Conservation (phyloP, 2,329 filamentous ascomycete species). For the Paecilomyces dactylethromorphus region DNA sequence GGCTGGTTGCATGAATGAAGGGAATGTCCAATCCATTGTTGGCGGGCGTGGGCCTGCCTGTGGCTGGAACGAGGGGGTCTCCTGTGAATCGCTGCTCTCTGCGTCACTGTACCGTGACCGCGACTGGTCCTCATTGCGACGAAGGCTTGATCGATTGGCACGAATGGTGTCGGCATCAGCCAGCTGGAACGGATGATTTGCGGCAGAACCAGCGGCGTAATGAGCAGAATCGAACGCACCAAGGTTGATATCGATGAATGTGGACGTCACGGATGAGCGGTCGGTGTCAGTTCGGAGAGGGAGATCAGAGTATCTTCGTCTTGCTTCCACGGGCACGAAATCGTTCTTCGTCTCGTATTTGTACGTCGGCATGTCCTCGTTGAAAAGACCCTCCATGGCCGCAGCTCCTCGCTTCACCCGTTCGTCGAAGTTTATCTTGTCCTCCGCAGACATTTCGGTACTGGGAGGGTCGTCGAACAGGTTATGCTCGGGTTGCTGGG, state of each 20-base stretch:
- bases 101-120: conserved; percentile 24
- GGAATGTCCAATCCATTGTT: conserved; percentile 44
- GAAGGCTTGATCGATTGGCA: conserved; percentile 47
- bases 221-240: conserved; percentile 44
- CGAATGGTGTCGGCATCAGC: conserved; percentile 50
- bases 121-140: conserved; percentile 30
- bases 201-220: conserved; percentile 47
- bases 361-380: conserved; percentile 51
- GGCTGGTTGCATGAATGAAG: conserved; percentile 20
- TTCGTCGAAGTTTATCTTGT: conserved; percentile 51
- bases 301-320: conserved; percentile 47
- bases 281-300: conserved; percentile 43
- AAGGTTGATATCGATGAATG: conserved; percentile 52
- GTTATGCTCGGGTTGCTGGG: conserved; percentile 17
- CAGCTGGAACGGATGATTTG: conserved; percentile 45
- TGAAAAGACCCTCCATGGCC: conserved; percentile 53
- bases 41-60: conserved; percentile 35
- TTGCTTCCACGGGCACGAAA: conserved; percentile 38
- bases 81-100: conserved; percentile 16
- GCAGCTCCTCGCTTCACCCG: conserved; percentile 51
- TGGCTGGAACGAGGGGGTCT: conserved; percentile 22
- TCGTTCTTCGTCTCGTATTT: conserved; percentile 50
- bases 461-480: conserved; percentile 20
- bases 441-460: conserved; percentile 33
- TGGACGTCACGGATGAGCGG: conserved; percentile 42